These are phyloP conservation scores for Penicillium antarcticum DNA, from an alignment of 495 filamentous ascomycete genomes.

Conservation along the genomic window DNA sequence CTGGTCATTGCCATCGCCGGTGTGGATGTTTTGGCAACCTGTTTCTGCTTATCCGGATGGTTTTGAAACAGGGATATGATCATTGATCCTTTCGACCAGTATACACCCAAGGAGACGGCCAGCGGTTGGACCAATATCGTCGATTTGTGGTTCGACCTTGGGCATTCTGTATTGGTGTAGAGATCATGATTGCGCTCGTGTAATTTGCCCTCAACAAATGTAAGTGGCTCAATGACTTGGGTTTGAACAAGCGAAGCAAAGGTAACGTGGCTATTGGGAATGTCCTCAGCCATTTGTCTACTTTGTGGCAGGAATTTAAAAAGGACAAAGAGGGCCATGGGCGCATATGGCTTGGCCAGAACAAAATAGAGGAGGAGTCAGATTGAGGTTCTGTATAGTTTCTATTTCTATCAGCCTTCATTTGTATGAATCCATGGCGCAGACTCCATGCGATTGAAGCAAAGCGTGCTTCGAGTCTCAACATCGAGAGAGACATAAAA, in stretches of 20 bases:
- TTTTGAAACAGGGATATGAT: constrained; percentile 49
- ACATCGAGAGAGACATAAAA: no score
- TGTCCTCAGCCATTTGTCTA: constrained; percentile 64
- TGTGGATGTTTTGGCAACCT: constrained; percentile 62
- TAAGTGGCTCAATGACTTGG: constrained; percentile 65
- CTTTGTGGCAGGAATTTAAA: constrained; percentile 68
- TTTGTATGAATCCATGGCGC: no score
- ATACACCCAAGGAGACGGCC: constrained; percentile 30
- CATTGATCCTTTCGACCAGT: constrained; percentile 37
- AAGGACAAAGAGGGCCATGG: no score
- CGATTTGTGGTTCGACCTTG: constrained; percentile 75
- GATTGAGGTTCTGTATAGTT: no score
- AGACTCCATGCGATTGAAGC: no score
- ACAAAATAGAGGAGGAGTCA: no score
- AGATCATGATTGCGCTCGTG: constrained; percentile 70
- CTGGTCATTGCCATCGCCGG: constrained; percentile 65
- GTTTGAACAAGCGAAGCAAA: constrained; percentile 62
- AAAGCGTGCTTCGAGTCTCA: no score
- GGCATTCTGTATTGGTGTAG: constrained; percentile 69
- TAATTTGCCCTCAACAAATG: constrained; percentile 70
- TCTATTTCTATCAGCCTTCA: no score
- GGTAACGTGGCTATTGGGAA: constrained; percentile 74
- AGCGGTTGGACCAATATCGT: constrained; percentile 72
- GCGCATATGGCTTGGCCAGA: no score
- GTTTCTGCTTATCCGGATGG: constrained; percentile 74